A percentile compares a stretch with the other conserved stretches of the same genome.
Evolutionary conservation across 148 eudicot genomes (phyloP).

Genomic region (Amaranthus palmeri): DNA sequence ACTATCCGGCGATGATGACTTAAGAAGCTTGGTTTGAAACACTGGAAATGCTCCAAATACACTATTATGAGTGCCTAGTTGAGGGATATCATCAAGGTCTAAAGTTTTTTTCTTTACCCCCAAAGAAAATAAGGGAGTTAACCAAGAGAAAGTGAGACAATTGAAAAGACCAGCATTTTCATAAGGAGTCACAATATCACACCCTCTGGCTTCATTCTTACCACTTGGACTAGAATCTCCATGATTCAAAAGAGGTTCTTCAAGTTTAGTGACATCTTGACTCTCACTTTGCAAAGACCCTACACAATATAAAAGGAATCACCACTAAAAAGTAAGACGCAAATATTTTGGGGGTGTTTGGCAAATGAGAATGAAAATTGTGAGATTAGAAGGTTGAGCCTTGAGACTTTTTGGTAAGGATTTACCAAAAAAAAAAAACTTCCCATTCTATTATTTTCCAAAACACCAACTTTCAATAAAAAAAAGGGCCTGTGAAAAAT

Average conservation of each 20-base stretch:
- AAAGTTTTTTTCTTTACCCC: constrained; percentile 1
- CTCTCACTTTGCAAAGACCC: neutral
- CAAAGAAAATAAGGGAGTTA: constrained; percentile 9
- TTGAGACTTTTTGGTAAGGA: too few relatives aligned
- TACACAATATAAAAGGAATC: neutral
- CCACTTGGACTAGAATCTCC: neutral
- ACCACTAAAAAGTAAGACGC: too few relatives aligned
- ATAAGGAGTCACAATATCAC: constrained; percentile 15
- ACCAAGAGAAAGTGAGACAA: constrained; percentile 10
- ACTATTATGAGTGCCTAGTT: neutral
- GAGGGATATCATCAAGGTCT: constrained; percentile 15
- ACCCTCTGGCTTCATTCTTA: neutral
- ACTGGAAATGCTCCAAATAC: constrained; percentile 8
- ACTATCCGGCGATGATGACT: neutral
- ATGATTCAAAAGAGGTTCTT: neutral
- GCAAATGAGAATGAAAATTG: too few relatives aligned
- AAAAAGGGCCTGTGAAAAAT: too few relatives aligned
- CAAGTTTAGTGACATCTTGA: neutral
- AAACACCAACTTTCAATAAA: too few relatives aligned
- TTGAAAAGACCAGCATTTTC: constrained; percentile 10
- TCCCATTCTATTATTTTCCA: too few relatives aligned
- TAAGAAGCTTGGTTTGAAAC: constrained; percentile 3
- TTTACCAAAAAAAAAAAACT: too few relatives aligned
- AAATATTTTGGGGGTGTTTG: too few relatives aligned
- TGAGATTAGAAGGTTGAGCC: too few relatives aligned